Base-by-base conservation (phyloP, 805 yeast species). In the Suhomyces faveliae region DNA sequence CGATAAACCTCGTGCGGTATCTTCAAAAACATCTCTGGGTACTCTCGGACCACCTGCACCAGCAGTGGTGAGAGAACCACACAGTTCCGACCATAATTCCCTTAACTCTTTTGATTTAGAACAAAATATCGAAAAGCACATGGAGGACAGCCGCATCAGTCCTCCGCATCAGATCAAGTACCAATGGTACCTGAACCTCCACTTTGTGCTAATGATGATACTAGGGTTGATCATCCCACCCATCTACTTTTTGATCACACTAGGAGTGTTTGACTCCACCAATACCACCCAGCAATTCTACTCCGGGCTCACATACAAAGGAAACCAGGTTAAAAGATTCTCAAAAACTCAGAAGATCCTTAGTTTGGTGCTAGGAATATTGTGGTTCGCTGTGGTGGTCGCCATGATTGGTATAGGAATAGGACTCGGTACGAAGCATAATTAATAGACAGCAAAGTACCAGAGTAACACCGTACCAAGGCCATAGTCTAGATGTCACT, bases 371-470 rank as follows among this genome's bases (percentile, higher is more conserved):
- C 20, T 68, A 3, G 76, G 76, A 8, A 8, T 71, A 5, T 5
- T 61, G 5, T 72, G 77, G 77, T 40, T 68, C 5, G 37, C 51
- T 13, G 50, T 62, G 1, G 60, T 67, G 7, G 38, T 68, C n/a
- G 66, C 74, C 17, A 69, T 70, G 76, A 65, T 71, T 3, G 74
- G 68, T 0, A 68, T 71, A 5, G 75, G 74, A 3, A 52, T 71
- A 20, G 73, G 71, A 4, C 47, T 68, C 1, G 70, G 70, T 20
- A 21, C n/a, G 19, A 33, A 15, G 17, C 37, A 33, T 6, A 40
- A 20, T 19, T 24, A 19, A 25, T 15, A n/a, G 42, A 22, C 40
- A 37, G 3, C 11, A 22, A 35, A 9, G 4, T 5, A 15, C n/a
- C n/a, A n/a, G n/a, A n/a, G n/a, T n/a, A n/a, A n/a, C n/a, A n/a